Evolutionary conservation across 2,329 filamentous ascomycete genomes (phyloP).

Genomic region (Leptographium radiaticola): DNA sequence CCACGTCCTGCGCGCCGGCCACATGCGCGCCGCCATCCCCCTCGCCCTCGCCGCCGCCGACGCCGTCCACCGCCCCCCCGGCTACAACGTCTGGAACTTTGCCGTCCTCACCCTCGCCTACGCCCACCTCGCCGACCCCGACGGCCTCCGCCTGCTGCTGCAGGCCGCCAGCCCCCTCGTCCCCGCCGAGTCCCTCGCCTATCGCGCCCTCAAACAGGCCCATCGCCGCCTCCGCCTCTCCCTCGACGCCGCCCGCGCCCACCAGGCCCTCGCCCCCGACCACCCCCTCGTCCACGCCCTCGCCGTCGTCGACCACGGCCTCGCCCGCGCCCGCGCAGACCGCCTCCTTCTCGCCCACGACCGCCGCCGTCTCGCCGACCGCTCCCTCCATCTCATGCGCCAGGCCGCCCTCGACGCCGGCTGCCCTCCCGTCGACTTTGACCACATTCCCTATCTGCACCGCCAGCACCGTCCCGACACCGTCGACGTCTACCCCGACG

Average conservation of each 20-base stretch:
- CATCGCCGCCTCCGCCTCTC: conserved; percentile 5
- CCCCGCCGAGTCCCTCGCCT: conserved; percentile 10
- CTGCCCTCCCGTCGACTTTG: conserved; percentile 12
- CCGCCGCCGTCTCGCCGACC: conserved; percentile 11
- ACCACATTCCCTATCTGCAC: not conserved
- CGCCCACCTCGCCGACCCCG: conserved; percentile 13
- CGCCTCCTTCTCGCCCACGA: conserved; percentile 12
- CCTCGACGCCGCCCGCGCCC: not conserved
- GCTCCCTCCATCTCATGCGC: conserved; percentile 18
- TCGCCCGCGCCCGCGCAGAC: conserved; percentile 10
- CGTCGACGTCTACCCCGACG: not conserved
- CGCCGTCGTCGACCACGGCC: conserved; percentile 13
- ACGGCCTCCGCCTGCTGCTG: conserved; percentile 13
- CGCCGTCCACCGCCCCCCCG: conserved; percentile 7
- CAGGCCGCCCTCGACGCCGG: conserved; percentile 17
- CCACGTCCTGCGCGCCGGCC: conserved; percentile 15
- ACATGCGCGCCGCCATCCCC: conserved; percentile 15
- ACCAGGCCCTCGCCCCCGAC: not conserved
- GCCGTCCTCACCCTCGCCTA: conserved; percentile 17
- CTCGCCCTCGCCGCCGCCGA: conserved; percentile 17
- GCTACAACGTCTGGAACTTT: conserved; percentile 21
- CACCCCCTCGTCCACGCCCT: not conserved
- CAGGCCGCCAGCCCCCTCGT: conserved; percentile 6
- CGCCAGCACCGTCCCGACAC: not conserved
- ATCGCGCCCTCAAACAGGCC: conserved; percentile 13